A percentile compares a stretch with the other conserved stretches of the same genome.
Evolutionary conservation across 768 basidiomycete species (phyloP).

Genomic region (Pisolithus albus): DNA sequence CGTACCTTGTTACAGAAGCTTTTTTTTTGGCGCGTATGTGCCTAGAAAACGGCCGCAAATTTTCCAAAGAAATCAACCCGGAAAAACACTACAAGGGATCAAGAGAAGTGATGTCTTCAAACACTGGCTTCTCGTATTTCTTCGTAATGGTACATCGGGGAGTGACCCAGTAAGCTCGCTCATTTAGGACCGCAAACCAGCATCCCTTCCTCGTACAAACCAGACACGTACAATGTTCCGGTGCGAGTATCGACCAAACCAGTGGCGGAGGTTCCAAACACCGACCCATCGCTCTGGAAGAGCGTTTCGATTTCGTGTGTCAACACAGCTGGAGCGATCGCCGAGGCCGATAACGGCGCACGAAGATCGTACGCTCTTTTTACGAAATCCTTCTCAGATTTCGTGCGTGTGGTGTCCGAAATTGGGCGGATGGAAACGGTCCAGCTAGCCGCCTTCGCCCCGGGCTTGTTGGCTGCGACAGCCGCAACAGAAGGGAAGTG

Average conservation of each 20-base stretch:
- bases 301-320: slow-evolving; percentile 48
- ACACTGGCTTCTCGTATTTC: no score
- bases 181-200: slow-evolving; percentile 39
- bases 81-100: no score
- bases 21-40: no score
- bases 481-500: slow-evolving; percentile 47
- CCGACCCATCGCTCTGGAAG: slow-evolving; percentile 67
- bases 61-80: no score
- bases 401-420: not conserved
- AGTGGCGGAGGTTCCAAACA: slow-evolving; percentile 49
- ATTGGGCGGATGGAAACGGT: slow-evolving; percentile 37
- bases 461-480: slow-evolving; percentile 40
- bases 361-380: slow-evolving; percentile 32
- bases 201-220: slow-evolving; percentile 52
- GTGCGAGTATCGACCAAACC: slow-evolving; percentile 44
- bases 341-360: slow-evolving; percentile 44
- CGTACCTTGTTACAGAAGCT: no score
- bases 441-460: slow-evolving; percentile 50
- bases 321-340: slow-evolving; percentile 30
- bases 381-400: not conserved
- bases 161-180: no score
- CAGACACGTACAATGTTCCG: slow-evolving; percentile 46
- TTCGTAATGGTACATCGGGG: no score
- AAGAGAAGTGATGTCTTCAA: no score
- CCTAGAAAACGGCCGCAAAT: no score